phyloP scores from a whole-genome alignment of 495 filamentous ascomycete species.

The Chaetomium fimeti region DNA sequence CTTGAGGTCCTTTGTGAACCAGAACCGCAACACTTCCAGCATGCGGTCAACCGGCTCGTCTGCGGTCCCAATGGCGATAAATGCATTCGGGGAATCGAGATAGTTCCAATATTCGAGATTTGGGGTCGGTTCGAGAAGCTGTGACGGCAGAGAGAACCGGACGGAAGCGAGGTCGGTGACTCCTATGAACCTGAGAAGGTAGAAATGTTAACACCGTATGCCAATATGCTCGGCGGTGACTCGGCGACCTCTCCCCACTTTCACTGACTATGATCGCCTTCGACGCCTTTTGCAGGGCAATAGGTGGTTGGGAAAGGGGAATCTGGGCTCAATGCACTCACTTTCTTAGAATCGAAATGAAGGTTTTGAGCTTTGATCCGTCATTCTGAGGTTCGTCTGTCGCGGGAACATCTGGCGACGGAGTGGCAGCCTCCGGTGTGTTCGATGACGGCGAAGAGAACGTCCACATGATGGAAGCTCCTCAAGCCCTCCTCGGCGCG shows the following conservation, averaged over 20 bases:
- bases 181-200: conserved; percentile 70
- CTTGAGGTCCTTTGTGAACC: conserved; percentile 99
- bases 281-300: background rate
- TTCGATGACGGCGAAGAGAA: conserved; percentile 16
- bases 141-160: conserved; percentile 91
- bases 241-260: background rate
- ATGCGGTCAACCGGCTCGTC: conserved; percentile 88
- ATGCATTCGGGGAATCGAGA: conserved; percentile 90
- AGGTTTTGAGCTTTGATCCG: conserved; percentile 77
- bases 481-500: background rate
- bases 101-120: conserved; percentile 99
- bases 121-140: conserved; percentile 90
- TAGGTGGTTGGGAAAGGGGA: background rate
- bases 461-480: conserved; percentile 16
- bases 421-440: conserved; percentile 10
- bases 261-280: background rate
- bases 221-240: background rate
- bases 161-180: conserved; percentile 93
- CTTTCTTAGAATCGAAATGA: conserved; percentile 79
- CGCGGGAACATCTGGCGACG: conserved; percentile 16
- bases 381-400: conserved; percentile 68
- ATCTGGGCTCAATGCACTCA: conserved; percentile 43
- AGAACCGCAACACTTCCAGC: conserved; percentile 89
- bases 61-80: conserved; percentile 92
- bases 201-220: conserved; percentile 2